Evolutionary conservation across 805 yeast species (phyloP), one percentile per base, ranked within the genome.

Genomic region (Lipomyces lipofer): DNA sequence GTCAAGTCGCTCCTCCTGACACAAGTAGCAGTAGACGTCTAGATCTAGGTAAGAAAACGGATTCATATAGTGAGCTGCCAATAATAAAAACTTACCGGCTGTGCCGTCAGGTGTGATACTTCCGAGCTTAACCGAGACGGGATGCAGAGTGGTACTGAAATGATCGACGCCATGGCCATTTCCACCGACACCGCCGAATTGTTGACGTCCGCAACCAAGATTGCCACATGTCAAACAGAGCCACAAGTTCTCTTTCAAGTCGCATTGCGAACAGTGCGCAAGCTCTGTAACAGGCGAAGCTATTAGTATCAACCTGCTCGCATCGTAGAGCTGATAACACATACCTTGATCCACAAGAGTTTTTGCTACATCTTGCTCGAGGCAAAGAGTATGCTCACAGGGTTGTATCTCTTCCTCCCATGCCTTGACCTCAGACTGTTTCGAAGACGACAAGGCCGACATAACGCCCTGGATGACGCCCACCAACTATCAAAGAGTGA

Each of bases 201-300:
- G 99, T 29, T 84, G 83, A 60, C 99, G 76, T 4, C 99, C 99
- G 72, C 99, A 94, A 3, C 97, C 97, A 9, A 90, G 64, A n/a
- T 79, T 73, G 1, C 99, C 99, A 77, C 99, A 94, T 46, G 80
- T 79, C 43, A 94, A 71, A 73, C 99, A 94, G 15, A 94, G 75
- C 99, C 99, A 94, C 44, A 94, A 71, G 67, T 94, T 94, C 60
- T 84, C 86, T 28, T 71, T 69, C 60, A 94, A 73, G 1, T 71
- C 76, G 56, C 78, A 75, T 29, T 60, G 47, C 10, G 68, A 43
- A 54, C 78, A 75, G 13, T 67, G 67, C 2, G 65, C 60, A 10
- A 67, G 56, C 8, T 56, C 49, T 46, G 19, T 4, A 30, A 36
- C 10, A 6, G 22, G 15, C 13, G 15, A 15, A 19, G 3, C 2